Base-by-base conservation (phyloP, 2,329 filamentous ascomycete genomes). In the Cercospora nicotianae region DNA sequence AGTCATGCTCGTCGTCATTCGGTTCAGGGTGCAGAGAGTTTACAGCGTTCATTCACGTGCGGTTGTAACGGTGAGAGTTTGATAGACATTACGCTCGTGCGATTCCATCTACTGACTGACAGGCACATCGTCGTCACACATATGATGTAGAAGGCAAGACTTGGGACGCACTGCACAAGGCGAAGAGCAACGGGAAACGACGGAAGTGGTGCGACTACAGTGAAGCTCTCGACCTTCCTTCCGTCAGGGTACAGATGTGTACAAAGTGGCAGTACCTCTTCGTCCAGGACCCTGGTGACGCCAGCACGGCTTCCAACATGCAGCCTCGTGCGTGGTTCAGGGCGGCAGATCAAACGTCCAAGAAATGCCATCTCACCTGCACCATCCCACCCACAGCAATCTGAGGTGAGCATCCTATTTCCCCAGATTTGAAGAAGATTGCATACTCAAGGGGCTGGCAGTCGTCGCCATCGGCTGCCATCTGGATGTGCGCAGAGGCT, bases 271-370 rank as follows among this genome's bases (percentile, higher is more conserved):
- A 60, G 60, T 55, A 68, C 67, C 16, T 60, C 33, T 48, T 16
- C 31, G 30, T 59, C 51, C 33, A 20, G 28, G 55, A 64, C 30
- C 61, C 66, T 59, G 31, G 57, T 67, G 62, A 67, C 45, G 64
- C 39, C 42, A 31, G 33, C 33, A 48, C 60, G 58, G 55, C 31
- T 33, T 36, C 39, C 63, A 30, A 59, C 66, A 64, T 31, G 62
- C 31, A 55, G 18, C 55, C 18, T 64, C 23, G 62, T 48, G 62
- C 62, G 57, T 58, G 62, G 51, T 30, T n/a, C 36, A n/a, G 58
- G 64, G 64, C 64, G 57, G 64, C 64, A 61, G 28, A 53, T 65
- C 57, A 55, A 60, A 65, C 55, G 33, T 60, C 63, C 26, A 58
- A 55, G 42, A 48, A 23, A 12, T 18, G 42, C 7, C 26, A 33